Percentiles rank a stretch among this genome's conserved stretches.
Conservation (phyloP, 139 green algal genomes). For the Coelastrella sp. region DNA sequence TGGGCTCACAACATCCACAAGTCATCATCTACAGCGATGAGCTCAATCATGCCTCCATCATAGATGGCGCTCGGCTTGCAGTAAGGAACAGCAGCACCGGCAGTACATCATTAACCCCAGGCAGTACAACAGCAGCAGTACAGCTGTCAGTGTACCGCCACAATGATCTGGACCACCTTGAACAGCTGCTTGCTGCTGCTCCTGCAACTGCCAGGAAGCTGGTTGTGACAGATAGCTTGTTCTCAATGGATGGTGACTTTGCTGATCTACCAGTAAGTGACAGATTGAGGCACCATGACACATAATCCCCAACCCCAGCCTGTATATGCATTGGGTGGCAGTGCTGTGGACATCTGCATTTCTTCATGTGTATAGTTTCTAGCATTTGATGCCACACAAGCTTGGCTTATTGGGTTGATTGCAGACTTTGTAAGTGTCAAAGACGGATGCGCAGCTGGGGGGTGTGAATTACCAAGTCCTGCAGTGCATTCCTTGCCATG, state of each 20-base stretch:
- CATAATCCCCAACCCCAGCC: too few species aligned
- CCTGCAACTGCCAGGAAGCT: conserved; percentile 50
- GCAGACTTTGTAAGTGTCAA: too few species aligned
- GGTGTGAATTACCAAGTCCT: too few species aligned
- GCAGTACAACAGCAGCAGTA: conserved; percentile 1
- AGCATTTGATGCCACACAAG: too few species aligned
- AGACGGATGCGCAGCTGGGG: too few species aligned
- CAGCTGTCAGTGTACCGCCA: not conserved
- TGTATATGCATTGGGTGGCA: too few species aligned
- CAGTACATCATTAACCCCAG: not conserved
- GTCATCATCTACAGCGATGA: conserved; percentile 5
- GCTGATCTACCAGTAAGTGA: conserved; percentile 76
- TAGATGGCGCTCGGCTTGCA: not conserved
- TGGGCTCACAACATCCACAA: not conserved
- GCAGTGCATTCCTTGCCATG: too few species aligned
- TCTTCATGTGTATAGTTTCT: too few species aligned
- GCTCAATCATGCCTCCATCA: conserved; percentile 24
- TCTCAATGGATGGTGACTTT: conserved; percentile 97
- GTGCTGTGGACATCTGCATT: too few species aligned
- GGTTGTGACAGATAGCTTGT: conserved; percentile 93
- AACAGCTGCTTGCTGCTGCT: not conserved
- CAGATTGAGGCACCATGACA: too few species aligned
- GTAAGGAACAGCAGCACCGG: not conserved
- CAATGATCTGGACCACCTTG: not conserved
- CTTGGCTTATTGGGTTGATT: too few species aligned